These are phyloP conservation scores for Ceratocystis eucalypticola DNA, from an alignment of 2,329 filamentous ascomycete species.

Conservation along the genomic window DNA sequence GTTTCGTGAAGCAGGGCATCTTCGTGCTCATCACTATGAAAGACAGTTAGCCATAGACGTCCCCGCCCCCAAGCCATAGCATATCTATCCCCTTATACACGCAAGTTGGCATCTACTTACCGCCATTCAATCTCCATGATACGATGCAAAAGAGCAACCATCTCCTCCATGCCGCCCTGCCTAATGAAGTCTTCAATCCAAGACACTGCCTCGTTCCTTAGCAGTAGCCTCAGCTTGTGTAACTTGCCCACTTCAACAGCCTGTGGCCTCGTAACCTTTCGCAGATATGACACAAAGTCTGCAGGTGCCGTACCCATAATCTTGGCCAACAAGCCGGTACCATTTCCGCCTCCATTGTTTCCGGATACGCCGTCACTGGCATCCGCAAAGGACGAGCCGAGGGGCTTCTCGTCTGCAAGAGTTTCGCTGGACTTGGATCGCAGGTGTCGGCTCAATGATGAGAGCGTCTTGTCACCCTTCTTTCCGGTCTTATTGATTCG, in stretches of 20 bases:
- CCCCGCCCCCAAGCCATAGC: background rate
- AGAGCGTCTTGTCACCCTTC: conserved; percentile 47
- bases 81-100: conserved; percentile 11
- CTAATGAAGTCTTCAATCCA: conserved; percentile 91
- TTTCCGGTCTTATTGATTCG: conserved; percentile 30
- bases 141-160: conserved; percentile 73
- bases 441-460: conserved; percentile 40
- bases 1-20: conserved; percentile 86
- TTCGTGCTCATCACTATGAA: conserved; percentile 78
- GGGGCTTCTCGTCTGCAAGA: conserved; percentile 46
- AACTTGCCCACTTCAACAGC: conserved; percentile 85
- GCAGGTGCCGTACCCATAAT: conserved; percentile 59
- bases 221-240: conserved; percentile 76
- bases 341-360: conserved; percentile 37
- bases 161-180: conserved; percentile 82
- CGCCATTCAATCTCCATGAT: conserved; percentile 95
- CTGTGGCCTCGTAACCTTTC: conserved; percentile 67
- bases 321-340: conserved; percentile 48
- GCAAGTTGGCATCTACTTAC: conserved; percentile 34
- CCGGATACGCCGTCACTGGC: conserved; percentile 23
- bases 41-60: conserved; percentile 19
- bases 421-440: conserved; percentile 62
- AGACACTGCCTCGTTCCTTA: conserved; percentile 86
- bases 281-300: conserved; percentile 77
- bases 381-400: conserved; percentile 21